Percentiles rank a stretch among this genome's conserved stretches.
These are phyloP conservation scores for Sanghuangporus sanghuang DNA, from an alignment of 1,284 basidiomycete species.

Conservation along the genomic window DNA sequence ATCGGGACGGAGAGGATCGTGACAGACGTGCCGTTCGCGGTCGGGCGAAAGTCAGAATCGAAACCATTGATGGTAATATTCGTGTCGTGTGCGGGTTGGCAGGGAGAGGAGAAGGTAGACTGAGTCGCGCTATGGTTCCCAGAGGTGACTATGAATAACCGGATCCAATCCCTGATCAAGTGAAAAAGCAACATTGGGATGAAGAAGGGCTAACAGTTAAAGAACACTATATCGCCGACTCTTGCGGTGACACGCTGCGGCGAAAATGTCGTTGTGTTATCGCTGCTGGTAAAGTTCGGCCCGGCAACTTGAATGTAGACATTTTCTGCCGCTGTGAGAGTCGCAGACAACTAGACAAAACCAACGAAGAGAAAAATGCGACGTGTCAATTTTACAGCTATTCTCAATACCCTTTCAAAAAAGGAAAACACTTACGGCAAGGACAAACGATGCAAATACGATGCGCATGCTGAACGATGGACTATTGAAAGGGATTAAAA, in stretches of 20 bases:
- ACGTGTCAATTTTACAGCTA: background rate
- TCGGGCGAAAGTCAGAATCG: constrained; percentile 45
- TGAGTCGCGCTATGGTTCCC: constrained; percentile 56
- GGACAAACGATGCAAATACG: background rate
- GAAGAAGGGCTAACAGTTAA: constrained; percentile 42
- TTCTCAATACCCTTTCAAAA: background rate
- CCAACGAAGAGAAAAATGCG: background rate
- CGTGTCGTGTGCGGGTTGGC: constrained; percentile 40
- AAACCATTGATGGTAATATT: constrained; percentile 52
- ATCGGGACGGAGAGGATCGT: constrained; percentile 42
- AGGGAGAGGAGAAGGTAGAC: constrained; percentile 49
- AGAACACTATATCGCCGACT: constrained; percentile 44
- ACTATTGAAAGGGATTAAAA: background rate
- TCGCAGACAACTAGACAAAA: background rate
- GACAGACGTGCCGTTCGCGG: constrained; percentile 41
- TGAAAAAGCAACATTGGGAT: background rate
- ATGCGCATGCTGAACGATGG: background rate
- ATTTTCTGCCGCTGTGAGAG: constrained; percentile 27
- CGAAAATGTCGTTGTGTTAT: constrained; percentile 40
- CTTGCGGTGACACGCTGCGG: constrained; percentile 42
- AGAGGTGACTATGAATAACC: constrained; percentile 36
- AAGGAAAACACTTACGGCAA: background rate
- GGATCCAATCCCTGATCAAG: background rate
- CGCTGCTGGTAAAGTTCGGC: constrained; percentile 33
- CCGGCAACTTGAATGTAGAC: constrained; percentile 44